Evolutionary conservation across 257 asterid genomes (phyloP).

Genomic region (Plantago major): DNA sequence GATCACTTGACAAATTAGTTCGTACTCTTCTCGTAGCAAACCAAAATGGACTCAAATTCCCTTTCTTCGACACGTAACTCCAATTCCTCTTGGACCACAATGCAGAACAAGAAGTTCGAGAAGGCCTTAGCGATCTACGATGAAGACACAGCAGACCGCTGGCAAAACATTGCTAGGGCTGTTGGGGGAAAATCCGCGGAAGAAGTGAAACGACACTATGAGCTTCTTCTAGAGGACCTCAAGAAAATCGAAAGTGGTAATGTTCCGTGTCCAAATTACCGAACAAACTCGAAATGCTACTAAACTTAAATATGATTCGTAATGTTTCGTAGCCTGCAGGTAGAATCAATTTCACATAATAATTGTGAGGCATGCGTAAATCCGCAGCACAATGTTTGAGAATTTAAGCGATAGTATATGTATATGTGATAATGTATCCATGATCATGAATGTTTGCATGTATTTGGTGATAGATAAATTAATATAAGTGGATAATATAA

Average conservation of each 20-base stretch:
- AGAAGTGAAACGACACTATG: constrained; percentile 66
- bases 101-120: constrained; percentile 81
- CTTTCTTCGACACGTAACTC: constrained; percentile 24
- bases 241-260: constrained; percentile 53
- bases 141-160: constrained; percentile 71
- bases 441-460: too few species aligned
- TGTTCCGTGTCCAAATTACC: constrained; percentile 60
- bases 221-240: constrained; percentile 56
- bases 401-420: too few species aligned
- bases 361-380: too few species aligned
- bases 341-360: too few species aligned
- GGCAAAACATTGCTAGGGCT: constrained; percentile 74
- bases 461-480: too few species aligned
- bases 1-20: too few species aligned
- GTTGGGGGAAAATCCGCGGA: constrained; percentile 62
- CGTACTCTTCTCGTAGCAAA: too few species aligned
- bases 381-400: too few species aligned
- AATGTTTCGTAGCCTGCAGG: too few species aligned
- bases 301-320: too few species aligned
- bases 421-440: too few species aligned
- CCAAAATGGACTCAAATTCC: constrained; percentile 39
- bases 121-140: constrained; percentile 67
- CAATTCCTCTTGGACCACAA: constrained; percentile 44
- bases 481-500: too few species aligned
- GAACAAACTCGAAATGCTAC: constrained; percentile 1